A percentile compares a stretch with the other conserved stretches of the same genome.
Evolutionary conservation across 1,284 basidiomycete genomes (phyloP).

Genomic region (Porodaedalea pini): DNA sequence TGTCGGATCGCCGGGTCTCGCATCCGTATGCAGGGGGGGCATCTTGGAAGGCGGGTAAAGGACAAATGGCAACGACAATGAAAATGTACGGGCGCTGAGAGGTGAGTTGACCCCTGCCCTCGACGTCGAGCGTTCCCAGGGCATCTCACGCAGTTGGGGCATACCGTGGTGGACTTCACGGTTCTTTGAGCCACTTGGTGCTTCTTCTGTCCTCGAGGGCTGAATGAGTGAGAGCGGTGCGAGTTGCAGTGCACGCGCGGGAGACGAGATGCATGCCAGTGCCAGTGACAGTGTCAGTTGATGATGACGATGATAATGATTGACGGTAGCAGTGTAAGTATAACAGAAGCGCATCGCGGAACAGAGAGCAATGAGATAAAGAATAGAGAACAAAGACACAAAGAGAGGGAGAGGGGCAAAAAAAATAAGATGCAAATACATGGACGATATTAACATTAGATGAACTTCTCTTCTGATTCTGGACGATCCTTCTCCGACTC

Average conservation of each 20-base stretch:
- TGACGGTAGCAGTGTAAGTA: not conserved
- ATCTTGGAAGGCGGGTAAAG: not conserved
- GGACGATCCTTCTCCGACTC: not conserved
- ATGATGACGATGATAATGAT: not conserved
- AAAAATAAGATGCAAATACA: conserved; percentile 1
- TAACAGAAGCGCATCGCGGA: not conserved
- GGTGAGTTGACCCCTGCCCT: not conserved
- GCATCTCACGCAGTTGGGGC: not conserved
- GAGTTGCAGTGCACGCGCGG: not conserved
- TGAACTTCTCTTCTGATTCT: not conserved
- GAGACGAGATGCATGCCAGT: not conserved
- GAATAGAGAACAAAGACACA: not conserved
- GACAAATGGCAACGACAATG: not conserved
- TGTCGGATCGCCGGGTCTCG: not conserved
- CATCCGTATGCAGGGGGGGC: not conserved
- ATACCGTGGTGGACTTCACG: not conserved
- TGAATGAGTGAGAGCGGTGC: too few species aligned
- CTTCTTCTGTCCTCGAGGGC: conserved; percentile 2
- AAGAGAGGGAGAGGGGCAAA: not conserved
- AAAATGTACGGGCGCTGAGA: not conserved
- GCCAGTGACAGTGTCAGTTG: not conserved
- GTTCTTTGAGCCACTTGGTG: not conserved
- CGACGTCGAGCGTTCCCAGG: not conserved
- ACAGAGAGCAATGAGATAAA: not conserved
- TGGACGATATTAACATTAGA: not conserved